Evolutionary conservation across 352 stramenopile genomes (phyloP), one percentile per base, ranked within the genome.

Genomic region (Pythium dissimile): DNA sequence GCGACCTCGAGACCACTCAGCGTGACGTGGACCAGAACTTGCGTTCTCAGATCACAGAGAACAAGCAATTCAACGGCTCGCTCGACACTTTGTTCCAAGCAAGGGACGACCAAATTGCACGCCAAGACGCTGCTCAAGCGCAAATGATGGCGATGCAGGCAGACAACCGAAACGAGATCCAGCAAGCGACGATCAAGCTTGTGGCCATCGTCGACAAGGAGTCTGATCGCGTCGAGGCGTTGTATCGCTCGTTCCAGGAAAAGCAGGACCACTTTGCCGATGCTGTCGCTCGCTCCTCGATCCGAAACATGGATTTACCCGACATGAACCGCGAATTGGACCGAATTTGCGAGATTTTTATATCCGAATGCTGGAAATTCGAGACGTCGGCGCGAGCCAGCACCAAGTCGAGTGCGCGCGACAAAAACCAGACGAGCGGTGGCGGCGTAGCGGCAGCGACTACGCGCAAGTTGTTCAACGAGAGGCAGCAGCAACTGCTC

Each of bases 341-440:
- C 54, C 72, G 76, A 13, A 61, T 94, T 13, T 87, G 81, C 34
- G 84, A 94, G 61, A 86, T 69, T n/a, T 75, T 94, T 20, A 79
- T 94, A 42, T 73, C 64, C 1, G 84, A 94, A 54, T 94, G 84
- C 72, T 94, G 84, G 82, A 92, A 94, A 53, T 94, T 94, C 53
- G 84, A 94, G 63, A 94, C 69, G 11, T 94, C 84, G 1, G 77
- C 81, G 13, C 68, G 80, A n/a, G 75, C 73, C 4, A 82, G 70
- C 38, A 88, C 55, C 54, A 84, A 81, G 27, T 32, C 61, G 4
- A 84, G 58, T 34, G 58, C 64, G 11, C 62, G 72, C 0, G 73
- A 91, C 46, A 86, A 73, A 39, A 79, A 83, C 58, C 80, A 74
- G 35, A 65, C 42, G 11, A 60, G 34, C 18, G 38, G 34, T 11